Conservation (phyloP, 1,139 yeast species). For the Magnusiomyces sp. region DNA sequence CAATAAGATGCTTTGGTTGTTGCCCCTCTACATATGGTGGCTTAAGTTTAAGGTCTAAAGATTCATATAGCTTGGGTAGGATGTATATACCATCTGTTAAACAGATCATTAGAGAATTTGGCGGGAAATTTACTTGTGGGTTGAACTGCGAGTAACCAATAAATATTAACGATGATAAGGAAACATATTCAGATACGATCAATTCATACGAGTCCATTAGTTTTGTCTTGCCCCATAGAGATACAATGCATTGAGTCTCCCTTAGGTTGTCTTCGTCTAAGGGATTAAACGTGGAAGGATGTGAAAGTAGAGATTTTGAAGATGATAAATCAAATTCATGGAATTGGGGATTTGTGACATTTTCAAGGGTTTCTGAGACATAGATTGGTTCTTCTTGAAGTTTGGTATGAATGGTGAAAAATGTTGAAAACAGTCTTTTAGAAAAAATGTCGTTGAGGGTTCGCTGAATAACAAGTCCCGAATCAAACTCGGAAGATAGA, state of each 20-base stretch:
- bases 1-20: too few relatives aligned
- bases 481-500: constrained; percentile 6
- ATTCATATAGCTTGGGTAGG: constrained; percentile 12
- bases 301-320: background rate
- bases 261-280: constrained; percentile 1
- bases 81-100: constrained; percentile 37
- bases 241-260: constrained; percentile 3
- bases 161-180: constrained; percentile 18
- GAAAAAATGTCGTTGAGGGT: constrained; percentile 5
- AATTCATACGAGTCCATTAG: background rate
- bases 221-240: constrained; percentile 12
- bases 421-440: constrained; percentile 3
- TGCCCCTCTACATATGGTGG: background rate
- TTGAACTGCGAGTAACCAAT: constrained; percentile 21
- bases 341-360: constrained; percentile 12
- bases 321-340: constrained; percentile 6
- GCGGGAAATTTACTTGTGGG: constrained; percentile 17
- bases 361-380: constrained; percentile 9
- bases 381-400: constrained; percentile 11
- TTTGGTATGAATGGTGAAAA: constrained; percentile 10
- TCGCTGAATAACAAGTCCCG: constrained; percentile 8
- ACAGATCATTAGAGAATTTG: constrained; percentile 32
- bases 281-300: background rate
- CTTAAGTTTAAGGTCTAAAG: background rate
- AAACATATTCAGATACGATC: constrained; percentile 12